Evolutionary conservation across 306 rosid genomes (phyloP).

Genomic region (Dalbergia oliveri): DNA sequence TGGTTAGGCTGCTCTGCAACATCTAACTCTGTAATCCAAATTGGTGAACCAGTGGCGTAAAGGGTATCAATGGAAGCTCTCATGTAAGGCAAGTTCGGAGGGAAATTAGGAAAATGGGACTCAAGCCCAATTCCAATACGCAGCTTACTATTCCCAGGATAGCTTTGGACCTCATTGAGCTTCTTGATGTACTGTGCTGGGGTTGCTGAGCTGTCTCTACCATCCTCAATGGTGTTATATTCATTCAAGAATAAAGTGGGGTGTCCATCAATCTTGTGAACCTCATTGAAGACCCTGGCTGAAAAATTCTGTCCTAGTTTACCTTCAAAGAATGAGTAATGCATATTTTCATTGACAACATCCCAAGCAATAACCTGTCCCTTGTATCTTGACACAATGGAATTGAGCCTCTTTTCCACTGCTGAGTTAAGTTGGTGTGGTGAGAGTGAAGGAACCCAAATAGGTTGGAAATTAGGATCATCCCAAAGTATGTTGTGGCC

Average conservation of each 20-base stretch:
- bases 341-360: conserved; percentile 79
- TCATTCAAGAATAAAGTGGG: conserved; percentile 75
- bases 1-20: conserved; percentile 22
- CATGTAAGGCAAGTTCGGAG: conserved; percentile 65
- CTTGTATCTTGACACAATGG: conserved; percentile 60
- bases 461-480: conserved; percentile 56
- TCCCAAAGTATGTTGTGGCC: conserved; percentile 86
- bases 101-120: conserved; percentile 55
- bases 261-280: conserved; percentile 48
- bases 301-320: conserved; percentile 56
- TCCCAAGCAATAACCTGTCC: conserved; percentile 80
- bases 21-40: conserved; percentile 89
- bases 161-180: conserved; percentile 53
- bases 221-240: conserved; percentile 69
- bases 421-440: conserved; percentile 45
- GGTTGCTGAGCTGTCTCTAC: conserved; percentile 42
- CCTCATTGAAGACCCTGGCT: conserved; percentile 48
- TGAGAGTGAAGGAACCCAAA: conserved; percentile 67
- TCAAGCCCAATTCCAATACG: conserved; percentile 72
- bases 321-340: conserved; percentile 61
- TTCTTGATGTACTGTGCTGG: conserved; percentile 65
- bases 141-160: conserved; percentile 19
- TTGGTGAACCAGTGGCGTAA: conserved; percentile 61
- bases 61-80: conserved; percentile 78
- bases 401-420: conserved; percentile 49